Conservation (phyloP, 176 grass and related monocot genomes). For the Microstegium vimineum region DNA sequence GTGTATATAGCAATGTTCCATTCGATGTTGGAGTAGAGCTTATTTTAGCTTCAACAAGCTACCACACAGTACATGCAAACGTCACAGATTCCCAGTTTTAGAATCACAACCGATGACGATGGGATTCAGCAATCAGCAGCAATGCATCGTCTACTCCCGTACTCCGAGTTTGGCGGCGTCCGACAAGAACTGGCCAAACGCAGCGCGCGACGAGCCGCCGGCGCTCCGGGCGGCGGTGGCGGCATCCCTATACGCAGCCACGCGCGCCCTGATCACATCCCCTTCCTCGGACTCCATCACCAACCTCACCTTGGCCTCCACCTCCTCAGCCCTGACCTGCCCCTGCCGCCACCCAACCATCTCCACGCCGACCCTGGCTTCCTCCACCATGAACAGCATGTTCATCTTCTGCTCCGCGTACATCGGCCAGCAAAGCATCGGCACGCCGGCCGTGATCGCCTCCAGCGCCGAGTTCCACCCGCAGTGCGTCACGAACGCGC, state of each 20-base stretch:
- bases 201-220: neutral
- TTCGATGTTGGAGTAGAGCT: too few relatives aligned
- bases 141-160: neutral
- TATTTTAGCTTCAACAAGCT: too few relatives aligned
- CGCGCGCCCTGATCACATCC: neutral
- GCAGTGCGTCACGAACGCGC: slow-evolving; percentile 47
- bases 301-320: slow-evolving; percentile 34
- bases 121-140: neutral
- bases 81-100: too few relatives aligned
- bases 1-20: too few relatives aligned
- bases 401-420: slow-evolving; percentile 62
- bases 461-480: slow-evolving; percentile 48
- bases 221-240: neutral
- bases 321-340: slow-evolving; percentile 6
- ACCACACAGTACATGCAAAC: too few relatives aligned
- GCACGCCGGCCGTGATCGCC: slow-evolving; percentile 13
- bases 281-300: slow-evolving; percentile 20
- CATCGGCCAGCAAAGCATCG: slow-evolving; percentile 34
- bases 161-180: neutral
- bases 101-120: too few relatives aligned
- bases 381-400: slow-evolving; percentile 45
- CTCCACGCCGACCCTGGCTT: slow-evolving; percentile 20
- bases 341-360: slow-evolving; percentile 15
- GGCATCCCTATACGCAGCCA: neutral
- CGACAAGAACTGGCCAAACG: neutral